A percentile compares a stretch with the other conserved stretches of the same genome.
Conservation (phyloP, 2,329 filamentous ascomycete species). For the Diaporthe sp. region DNA sequence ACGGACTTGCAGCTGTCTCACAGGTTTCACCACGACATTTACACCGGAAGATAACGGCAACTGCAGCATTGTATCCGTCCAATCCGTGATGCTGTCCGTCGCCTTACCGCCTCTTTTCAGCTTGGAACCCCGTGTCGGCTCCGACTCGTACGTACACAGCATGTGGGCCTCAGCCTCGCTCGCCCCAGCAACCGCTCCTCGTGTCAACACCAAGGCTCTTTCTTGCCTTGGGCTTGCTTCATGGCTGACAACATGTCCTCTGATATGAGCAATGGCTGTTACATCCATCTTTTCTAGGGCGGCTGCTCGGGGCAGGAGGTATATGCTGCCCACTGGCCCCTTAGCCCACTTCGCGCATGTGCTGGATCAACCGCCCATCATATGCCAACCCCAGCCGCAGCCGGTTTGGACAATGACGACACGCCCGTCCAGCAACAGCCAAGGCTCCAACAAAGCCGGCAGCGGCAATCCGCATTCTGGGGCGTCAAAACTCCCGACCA, state of each 20-base stretch:
- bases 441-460: conserved; percentile 11
- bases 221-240: background rate
- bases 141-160: conserved; percentile 23
- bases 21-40: background rate
- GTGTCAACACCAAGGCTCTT: background rate
- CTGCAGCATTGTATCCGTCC: conserved; percentile 1
- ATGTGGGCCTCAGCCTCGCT: conserved; percentile 28
- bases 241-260: background rate
- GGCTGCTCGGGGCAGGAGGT: background rate
- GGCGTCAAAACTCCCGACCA: conserved; percentile 25
- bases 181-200: background rate
- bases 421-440: conserved; percentile 10
- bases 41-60: conserved; percentile 26
- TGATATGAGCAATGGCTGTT: background rate
- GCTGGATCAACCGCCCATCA: background rate
- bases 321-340: background rate
- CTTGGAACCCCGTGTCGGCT: conserved; percentile 19
- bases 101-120: conserved; percentile 29
- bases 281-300: background rate
- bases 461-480: conserved; percentile 15
- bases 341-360: background rate
- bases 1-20: background rate
- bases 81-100: background rate
- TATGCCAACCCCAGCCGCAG: conserved; percentile 3
- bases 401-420: conserved; percentile 18